Evolutionary conservation across 345 rosid species (phyloP).

Genomic region (Boechera retrofracta): DNA sequence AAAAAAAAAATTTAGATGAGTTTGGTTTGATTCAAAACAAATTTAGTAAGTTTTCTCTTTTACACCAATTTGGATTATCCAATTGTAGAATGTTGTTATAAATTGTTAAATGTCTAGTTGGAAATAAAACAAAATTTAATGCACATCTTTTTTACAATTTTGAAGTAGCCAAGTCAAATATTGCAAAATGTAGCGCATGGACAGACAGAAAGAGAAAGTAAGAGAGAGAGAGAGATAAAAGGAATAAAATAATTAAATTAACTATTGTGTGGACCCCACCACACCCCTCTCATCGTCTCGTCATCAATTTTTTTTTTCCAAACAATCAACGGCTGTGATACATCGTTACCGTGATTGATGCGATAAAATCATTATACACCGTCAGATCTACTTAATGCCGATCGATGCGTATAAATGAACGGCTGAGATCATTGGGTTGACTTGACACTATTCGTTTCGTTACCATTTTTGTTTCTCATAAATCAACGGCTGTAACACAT

Average conservation of each 20-base stretch:
- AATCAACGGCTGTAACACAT: constrained; percentile 38
- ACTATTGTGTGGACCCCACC: background rate
- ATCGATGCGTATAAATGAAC: background rate
- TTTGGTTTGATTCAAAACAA: too few species aligned
- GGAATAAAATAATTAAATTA: constrained; percentile 11
- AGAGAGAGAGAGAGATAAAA: background rate
- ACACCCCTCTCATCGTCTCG: too few species aligned
- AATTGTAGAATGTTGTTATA: background rate
- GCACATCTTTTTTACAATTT: background rate
- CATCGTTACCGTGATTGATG: constrained; percentile 15
- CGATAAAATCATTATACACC: background rate
- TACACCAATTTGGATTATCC: background rate
- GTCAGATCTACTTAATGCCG: background rate
- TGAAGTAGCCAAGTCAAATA: constrained; percentile 37
- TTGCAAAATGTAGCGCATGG: constrained; percentile 18
- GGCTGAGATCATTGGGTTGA: constrained; percentile 38
- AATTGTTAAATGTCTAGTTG: background rate
- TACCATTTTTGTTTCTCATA: background rate
- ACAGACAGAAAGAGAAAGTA: background rate
- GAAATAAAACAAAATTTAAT: background rate
- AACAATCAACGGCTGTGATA: constrained; percentile 33
- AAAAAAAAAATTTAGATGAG: too few species aligned
- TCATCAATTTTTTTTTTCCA: too few species aligned
- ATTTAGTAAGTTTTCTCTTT: too few species aligned
- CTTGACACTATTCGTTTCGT: background rate